Evolutionary conservation across 139 green algal species (phyloP).

Genomic region (Auxenochlorella protothecoides): DNA sequence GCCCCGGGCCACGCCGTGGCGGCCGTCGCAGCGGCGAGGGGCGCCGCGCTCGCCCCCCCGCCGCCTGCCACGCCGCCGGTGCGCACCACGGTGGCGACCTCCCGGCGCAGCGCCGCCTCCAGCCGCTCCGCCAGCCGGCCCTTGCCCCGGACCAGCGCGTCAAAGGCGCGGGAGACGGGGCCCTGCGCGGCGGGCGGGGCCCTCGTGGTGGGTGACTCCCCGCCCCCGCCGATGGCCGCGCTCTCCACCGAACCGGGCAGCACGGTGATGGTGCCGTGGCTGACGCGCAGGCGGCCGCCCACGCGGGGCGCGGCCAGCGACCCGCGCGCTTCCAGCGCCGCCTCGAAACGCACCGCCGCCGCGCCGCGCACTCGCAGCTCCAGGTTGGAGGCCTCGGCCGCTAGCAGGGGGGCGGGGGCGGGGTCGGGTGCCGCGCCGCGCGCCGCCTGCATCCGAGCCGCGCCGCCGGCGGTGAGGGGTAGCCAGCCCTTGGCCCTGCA

Average conservation of each 20-base stretch:
- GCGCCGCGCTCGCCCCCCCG: too few species aligned
- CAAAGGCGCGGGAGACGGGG: slow-evolving; percentile 52
- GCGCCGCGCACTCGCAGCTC: slow-evolving; percentile 59
- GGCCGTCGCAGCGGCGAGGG: too few species aligned
- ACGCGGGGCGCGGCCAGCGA: slow-evolving; percentile 50
- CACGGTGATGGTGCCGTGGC: slow-evolving; percentile 50
- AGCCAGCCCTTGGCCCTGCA: too few species aligned
- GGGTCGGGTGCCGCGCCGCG: neutral
- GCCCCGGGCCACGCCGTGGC: too few species aligned
- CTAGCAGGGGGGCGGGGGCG: neutral
- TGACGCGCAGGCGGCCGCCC: slow-evolving; percentile 51
- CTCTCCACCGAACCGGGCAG: slow-evolving; percentile 16
- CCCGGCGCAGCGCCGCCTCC: slow-evolving; percentile 19
- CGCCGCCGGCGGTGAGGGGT: slow-evolving; percentile 35
- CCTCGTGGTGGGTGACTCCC: too few species aligned
- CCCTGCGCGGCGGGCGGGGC: neutral
- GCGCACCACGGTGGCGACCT: slow-evolving; percentile 1
- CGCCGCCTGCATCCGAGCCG: neutral
- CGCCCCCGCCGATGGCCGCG: too few species aligned
- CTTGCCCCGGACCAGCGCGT: slow-evolving; percentile 36
- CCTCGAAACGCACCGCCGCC: slow-evolving; percentile 62
- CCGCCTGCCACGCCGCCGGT: too few species aligned
- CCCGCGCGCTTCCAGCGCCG: slow-evolving; percentile 31
- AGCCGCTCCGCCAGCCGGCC: slow-evolving; percentile 16
- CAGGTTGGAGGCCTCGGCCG: slow-evolving; percentile 32